Percentiles rank a stretch among this genome's conserved stretches.
Evolutionary conservation across 768 basidiomycete genomes (phyloP).

Genomic region (Crucibulum laeve): DNA sequence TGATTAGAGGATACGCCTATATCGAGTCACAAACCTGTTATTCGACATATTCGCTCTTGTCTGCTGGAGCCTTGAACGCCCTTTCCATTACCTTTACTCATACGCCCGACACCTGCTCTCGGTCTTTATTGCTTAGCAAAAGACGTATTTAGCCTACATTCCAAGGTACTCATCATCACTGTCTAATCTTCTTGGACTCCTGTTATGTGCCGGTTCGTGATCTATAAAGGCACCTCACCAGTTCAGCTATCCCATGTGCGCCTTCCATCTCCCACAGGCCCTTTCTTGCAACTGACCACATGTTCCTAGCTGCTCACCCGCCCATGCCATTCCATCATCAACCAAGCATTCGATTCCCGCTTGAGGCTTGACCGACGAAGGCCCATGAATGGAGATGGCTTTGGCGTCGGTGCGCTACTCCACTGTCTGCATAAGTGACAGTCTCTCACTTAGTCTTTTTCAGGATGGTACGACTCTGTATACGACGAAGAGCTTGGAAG

Average conservation of each 20-base stretch:
- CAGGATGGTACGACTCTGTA: slow-evolving; percentile 93
- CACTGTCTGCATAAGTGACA: not conserved
- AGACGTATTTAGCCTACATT: too few species aligned
- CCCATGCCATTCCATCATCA: slow-evolving; percentile 94
- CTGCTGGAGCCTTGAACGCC: slow-evolving; percentile 1
- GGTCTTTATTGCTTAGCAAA: too few species aligned
- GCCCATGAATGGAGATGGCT: slow-evolving; percentile 95
- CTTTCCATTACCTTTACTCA: slow-evolving; percentile 2
- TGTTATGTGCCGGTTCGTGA: slow-evolving; percentile 83
- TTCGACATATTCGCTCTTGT: not conserved
- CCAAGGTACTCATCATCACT: too few species aligned
- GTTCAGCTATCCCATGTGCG: slow-evolving; percentile 85
- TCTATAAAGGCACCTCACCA: slow-evolving; percentile 93
- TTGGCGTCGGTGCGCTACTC: slow-evolving; percentile 76
- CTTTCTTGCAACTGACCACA: slow-evolving; percentile 4
- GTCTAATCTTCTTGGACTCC: not conserved
- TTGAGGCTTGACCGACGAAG: slow-evolving; percentile 75
- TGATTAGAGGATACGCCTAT: slow-evolving; percentile 12
- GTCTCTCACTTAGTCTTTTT: not conserved
- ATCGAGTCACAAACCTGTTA: slow-evolving; percentile 6
- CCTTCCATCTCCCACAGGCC: slow-evolving; percentile 4
- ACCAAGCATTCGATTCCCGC: slow-evolving; percentile 94
- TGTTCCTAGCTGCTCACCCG: slow-evolving; percentile 73
- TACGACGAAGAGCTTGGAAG: slow-evolving; percentile 78
- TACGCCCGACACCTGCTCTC: not conserved